Evolutionary conservation across 148 eudicot species (phyloP).

Genomic region (Persicaria maculosa): DNA sequence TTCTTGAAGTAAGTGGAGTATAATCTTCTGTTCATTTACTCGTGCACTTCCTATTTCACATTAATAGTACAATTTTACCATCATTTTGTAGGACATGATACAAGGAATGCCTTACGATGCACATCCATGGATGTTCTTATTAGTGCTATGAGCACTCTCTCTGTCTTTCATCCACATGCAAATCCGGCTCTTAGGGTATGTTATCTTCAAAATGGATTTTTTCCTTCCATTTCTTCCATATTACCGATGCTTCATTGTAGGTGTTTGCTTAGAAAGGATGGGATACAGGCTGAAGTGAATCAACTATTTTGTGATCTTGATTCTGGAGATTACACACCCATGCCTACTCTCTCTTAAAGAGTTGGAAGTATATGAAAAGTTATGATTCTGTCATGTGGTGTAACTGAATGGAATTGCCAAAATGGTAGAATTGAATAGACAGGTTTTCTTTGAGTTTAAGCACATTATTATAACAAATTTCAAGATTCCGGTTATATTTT

Average conservation of each 20-base stretch:
- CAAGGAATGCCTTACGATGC: conserved; percentile 99
- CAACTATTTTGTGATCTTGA: too few relatives aligned
- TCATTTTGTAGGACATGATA: conserved; percentile 73
- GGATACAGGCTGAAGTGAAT: too few relatives aligned
- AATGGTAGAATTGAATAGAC: background rate
- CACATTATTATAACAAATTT: background rate
- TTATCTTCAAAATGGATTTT: background rate
- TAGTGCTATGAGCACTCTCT: conserved; percentile 95
- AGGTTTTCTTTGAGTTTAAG: background rate
- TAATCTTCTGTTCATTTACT: too few relatives aligned
- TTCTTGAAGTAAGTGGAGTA: too few relatives aligned
- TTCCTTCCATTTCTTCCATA: too few relatives aligned
- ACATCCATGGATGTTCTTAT: conserved; percentile 99
- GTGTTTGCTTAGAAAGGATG: too few relatives aligned
- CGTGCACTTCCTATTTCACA: too few relatives aligned
- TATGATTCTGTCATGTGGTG: background rate
- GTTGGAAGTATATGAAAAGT: background rate
- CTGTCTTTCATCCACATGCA: conserved; percentile 95
- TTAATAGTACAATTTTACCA: background rate
- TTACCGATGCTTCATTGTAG: too few relatives aligned
- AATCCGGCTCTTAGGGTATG: conserved; percentile 98
- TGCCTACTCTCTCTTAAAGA: background rate
- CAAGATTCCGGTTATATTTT: background rate
- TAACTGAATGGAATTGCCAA: background rate
- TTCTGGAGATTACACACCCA: too few relatives aligned